Evolutionary conservation across 2,329 filamentous ascomycete species (phyloP), one percentile per base, ranked within the genome.

Genomic region (Talaromyces albobiverticillius): DNA sequence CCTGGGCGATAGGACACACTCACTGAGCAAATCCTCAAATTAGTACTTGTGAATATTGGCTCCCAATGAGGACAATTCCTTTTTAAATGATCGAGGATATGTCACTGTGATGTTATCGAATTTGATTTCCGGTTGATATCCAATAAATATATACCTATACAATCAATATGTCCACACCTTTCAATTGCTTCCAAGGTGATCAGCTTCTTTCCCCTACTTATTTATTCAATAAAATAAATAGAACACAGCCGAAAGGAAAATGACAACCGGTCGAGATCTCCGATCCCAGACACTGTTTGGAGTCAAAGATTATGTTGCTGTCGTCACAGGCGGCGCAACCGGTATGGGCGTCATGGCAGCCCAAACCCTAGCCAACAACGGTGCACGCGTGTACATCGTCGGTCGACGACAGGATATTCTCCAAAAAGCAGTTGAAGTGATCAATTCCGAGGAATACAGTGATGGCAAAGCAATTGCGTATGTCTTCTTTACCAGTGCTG

Each of bases 311-410:
- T 59, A 65, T 38, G 61, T 62, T 22, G 70, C 74, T 36, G 67
- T 78, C 36, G 69, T 79, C 14, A 78, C 75, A 11, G 75, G 73
- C 25, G 76, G 75, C 29, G 75, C 76, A 11, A 74, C 71, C 3
- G 76, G 76, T 7, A 69, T 79, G 22, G 76, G 76, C 10, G 67
- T 77, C 59, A 77, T 79, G 66, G 76, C 76, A 16, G 71, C 76
- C 4, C 71, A 76, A 54, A 70, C 75, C 4, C 65, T 80, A 14
- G 74, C 71, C 2, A 70, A 72, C 23, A 79, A 79, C 55, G 77
- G 77, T n/a, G 74, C 72, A 18, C 71, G 69, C 25, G 76, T 79
- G 22, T 78, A 77, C 60, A 72, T 79, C 42, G 76, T 75, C 3
- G 76, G 77, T 6, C 72, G 76, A 10, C 70, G 76, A 22, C 61